Conservation (phyloP, 1,139 yeast genomes). For the Zygosaccharomyces pseudobailii region DNA sequence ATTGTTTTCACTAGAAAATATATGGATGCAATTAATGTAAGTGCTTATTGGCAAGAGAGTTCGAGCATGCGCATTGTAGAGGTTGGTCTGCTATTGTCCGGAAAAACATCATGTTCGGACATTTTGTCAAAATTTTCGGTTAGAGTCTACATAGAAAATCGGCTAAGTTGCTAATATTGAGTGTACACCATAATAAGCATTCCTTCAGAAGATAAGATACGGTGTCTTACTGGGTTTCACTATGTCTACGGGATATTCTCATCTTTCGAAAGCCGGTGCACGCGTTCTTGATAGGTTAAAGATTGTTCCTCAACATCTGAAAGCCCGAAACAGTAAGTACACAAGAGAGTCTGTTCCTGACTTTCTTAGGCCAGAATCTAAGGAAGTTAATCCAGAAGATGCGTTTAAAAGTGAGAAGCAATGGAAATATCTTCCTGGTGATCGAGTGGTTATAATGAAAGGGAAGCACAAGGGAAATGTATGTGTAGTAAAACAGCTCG, state of each 20-base stretch:
- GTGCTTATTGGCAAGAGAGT: too few relatives aligned
- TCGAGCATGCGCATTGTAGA: too few relatives aligned
- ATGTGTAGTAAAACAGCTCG: constrained; percentile 50
- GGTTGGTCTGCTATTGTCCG: too few relatives aligned
- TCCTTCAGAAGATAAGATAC: too few relatives aligned
- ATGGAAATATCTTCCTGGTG: constrained; percentile 56
- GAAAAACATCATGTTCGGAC: too few relatives aligned
- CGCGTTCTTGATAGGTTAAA: constrained; percentile 23
- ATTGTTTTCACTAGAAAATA: too few relatives aligned
- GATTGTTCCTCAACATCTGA: constrained; percentile 28
- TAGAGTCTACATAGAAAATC: too few relatives aligned
- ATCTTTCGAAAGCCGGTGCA: constrained; percentile 30
- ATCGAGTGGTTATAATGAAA: constrained; percentile 56
- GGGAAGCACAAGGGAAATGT: constrained; percentile 73
- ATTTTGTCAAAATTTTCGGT: too few relatives aligned
- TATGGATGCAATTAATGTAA: too few relatives aligned
- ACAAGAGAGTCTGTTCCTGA: constrained; percentile 33
- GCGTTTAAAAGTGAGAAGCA: constrained; percentile 39
- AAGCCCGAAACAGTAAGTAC: constrained; percentile 28
- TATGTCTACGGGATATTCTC: constrained; percentile 19
- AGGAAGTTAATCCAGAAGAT: constrained; percentile 37
- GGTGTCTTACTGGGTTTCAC: neutral
- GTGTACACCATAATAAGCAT: too few relatives aligned
- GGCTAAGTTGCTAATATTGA: too few relatives aligned
- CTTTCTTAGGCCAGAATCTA: constrained; percentile 33